Conservation (phyloP, 352 stramenopile species). For the Pythium brachiatum region DNA sequence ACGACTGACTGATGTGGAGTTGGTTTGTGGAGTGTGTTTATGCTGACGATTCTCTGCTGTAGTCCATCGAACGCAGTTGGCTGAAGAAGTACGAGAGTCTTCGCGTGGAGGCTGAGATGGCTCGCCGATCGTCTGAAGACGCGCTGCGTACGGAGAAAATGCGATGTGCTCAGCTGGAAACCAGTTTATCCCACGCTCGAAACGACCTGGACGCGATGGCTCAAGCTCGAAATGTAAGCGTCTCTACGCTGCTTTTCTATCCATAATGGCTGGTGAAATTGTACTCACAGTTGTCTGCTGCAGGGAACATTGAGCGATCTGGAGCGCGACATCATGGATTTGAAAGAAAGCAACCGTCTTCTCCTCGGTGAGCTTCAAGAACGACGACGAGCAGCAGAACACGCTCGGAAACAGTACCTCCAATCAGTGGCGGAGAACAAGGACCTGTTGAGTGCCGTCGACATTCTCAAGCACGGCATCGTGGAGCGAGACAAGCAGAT, state of each 20-base stretch:
- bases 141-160: slow-evolving; percentile 38
- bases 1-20: background rate
- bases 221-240: slow-evolving; percentile 25
- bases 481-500: slow-evolving; percentile 64
- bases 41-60: background rate
- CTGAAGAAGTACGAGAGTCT: slow-evolving; percentile 25
- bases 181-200: slow-evolving; percentile 31
- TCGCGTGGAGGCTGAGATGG: slow-evolving; percentile 36
- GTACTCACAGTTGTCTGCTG: background rate
- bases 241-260: background rate
- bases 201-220: slow-evolving; percentile 33
- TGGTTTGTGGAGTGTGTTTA: background rate
- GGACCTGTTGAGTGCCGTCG: slow-evolving; percentile 53
- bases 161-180: slow-evolving; percentile 33
- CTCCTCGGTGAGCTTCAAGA: slow-evolving; percentile 61
- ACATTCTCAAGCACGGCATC: slow-evolving; percentile 64
- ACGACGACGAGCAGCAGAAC: slow-evolving; percentile 42
- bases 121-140: slow-evolving; percentile 41
- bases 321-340: slow-evolving; percentile 38
- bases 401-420: slow-evolving; percentile 61
- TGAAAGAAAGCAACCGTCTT: slow-evolving; percentile 70
- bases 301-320: slow-evolving; percentile 28
- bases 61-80: slow-evolving; percentile 26
- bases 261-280: background rate
- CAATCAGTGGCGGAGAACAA: slow-evolving; percentile 61